Percentiles rank a stretch among this genome's conserved stretches.
Conservation (phyloP, 2,329 filamentous ascomycete genomes). For the Rutstroemia sp. region DNA sequence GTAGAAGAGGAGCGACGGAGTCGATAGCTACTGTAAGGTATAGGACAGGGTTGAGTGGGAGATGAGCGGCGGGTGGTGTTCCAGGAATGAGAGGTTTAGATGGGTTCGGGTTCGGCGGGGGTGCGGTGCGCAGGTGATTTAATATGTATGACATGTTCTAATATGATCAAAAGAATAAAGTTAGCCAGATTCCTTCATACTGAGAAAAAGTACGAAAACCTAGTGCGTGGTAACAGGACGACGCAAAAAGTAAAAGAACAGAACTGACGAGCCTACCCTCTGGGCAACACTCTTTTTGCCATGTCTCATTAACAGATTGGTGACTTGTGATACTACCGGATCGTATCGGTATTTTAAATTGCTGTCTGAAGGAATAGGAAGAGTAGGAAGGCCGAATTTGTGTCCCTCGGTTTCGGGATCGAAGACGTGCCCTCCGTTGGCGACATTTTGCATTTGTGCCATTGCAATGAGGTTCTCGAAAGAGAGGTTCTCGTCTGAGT, state of each 20-base stretch:
- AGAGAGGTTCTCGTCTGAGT: slow-evolving; percentile 28
- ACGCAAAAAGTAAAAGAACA: slow-evolving; percentile 19
- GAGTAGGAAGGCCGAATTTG: slow-evolving; percentile 68
- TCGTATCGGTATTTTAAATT: slow-evolving; percentile 80
- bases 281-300: slow-evolving; percentile 90
- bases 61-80: slow-evolving; percentile 65
- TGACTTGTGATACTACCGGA: slow-evolving; percentile 76
- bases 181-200: slow-evolving; percentile 5
- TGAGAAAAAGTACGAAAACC: background rate
- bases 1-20: slow-evolving; percentile 82
- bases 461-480: slow-evolving; percentile 27
- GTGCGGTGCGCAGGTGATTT: slow-evolving; percentile 73
- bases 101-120: slow-evolving; percentile 69
- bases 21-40: slow-evolving; percentile 90
- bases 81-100: slow-evolving; percentile 66
- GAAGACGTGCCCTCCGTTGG: slow-evolving; percentile 17
- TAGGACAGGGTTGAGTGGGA: slow-evolving; percentile 81
- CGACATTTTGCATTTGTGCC: slow-evolving; percentile 25
- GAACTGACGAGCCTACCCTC: slow-evolving; percentile 47
- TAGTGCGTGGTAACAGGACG: slow-evolving; percentile 15
- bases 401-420: slow-evolving; percentile 20
- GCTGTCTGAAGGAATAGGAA: slow-evolving; percentile 52
- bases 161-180: slow-evolving; percentile 6
- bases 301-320: slow-evolving; percentile 82
- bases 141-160: slow-evolving; percentile 83